Percentiles rank a stretch among this genome's conserved stretches.
Conservation (phyloP, 2,329 filamentous ascomycete species). For the Pseudocercospora cruenta region DNA sequence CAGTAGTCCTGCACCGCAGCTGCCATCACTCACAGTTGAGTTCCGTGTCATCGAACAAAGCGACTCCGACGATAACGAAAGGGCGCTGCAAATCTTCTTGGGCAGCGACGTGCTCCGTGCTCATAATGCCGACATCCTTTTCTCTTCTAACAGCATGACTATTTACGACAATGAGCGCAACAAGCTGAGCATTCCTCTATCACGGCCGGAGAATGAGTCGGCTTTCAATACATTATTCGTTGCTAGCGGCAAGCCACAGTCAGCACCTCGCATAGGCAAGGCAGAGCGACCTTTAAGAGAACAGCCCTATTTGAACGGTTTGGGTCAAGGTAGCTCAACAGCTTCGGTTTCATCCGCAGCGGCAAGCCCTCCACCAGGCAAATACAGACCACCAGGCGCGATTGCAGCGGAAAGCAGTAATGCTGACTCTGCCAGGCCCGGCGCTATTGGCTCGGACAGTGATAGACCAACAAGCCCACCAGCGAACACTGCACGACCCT, state of each 20-base stretch:
- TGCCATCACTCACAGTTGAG: constrained; percentile 77
- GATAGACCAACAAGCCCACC: constrained; percentile 33
- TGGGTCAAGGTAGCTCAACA: constrained; percentile 36
- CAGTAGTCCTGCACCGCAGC: constrained; percentile 71
- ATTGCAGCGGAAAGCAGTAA: constrained; percentile 28
- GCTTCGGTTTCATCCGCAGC: constrained; percentile 30
- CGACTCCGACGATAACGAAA: constrained; percentile 51
- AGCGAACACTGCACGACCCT: constrained; percentile 30
- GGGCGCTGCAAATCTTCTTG: constrained; percentile 80
- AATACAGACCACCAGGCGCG: constrained; percentile 37
- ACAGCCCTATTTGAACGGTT: constrained; percentile 37
- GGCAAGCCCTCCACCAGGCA: constrained; percentile 35
- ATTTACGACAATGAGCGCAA: constrained; percentile 84
- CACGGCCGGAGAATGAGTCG: constrained; percentile 84
- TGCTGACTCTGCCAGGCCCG: constrained; percentile 27
- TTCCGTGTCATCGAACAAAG: constrained; percentile 72
- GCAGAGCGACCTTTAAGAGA: constrained; percentile 60
- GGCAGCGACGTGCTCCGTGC: constrained; percentile 85
- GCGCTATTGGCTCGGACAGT: constrained; percentile 29
- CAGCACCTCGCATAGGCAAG: background rate
- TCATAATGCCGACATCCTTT: constrained; percentile 86
- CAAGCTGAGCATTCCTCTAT: constrained; percentile 87
- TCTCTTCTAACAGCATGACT: constrained; percentile 88
- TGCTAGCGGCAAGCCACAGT: constrained; percentile 40
- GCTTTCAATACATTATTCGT: constrained; percentile 78